A percentile compares a stretch with the other conserved stretches of the same genome.
These are phyloP conservation scores for Penicillium sclerotigenum DNA, from an alignment of 2,329 filamentous ascomycete species.

Conservation along the genomic window DNA sequence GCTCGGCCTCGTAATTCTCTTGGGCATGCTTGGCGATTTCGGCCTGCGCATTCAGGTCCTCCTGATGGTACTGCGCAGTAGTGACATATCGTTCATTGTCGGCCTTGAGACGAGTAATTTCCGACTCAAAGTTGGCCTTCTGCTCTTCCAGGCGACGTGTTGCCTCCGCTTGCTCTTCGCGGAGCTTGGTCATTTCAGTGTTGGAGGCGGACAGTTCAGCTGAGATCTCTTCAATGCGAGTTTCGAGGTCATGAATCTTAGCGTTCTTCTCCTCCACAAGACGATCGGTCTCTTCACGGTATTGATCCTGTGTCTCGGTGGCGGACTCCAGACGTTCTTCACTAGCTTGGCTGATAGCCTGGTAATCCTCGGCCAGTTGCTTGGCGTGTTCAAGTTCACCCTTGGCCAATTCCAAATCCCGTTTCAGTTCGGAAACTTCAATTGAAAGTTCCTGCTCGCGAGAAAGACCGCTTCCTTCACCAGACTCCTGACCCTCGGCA, in stretches of 20 bases:
- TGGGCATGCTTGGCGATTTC: conserved; percentile 91
- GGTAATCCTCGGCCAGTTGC: conserved; percentile 81
- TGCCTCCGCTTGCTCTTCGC: conserved; percentile 75
- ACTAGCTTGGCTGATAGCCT: conserved; percentile 76
- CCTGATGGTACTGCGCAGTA: conserved; percentile 78
- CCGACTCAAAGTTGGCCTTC: conserved; percentile 71
- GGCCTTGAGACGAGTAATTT: conserved; percentile 77
- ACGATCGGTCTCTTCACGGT: conserved; percentile 78
- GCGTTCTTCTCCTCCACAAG: conserved; percentile 73
- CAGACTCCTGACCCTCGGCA: conserved; percentile 43
- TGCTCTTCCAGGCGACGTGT: conserved; percentile 73
- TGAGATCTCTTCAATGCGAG: conserved; percentile 79
- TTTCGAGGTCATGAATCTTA: conserved; percentile 75
- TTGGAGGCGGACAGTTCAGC: conserved; percentile 78
- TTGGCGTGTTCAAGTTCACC: conserved; percentile 78
- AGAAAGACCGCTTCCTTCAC: conserved; percentile 59
- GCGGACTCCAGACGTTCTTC: conserved; percentile 84
- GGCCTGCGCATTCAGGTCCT: conserved; percentile 88
- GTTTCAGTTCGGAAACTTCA: conserved; percentile 81
- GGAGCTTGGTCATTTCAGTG: conserved; percentile 73
- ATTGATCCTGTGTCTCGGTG: conserved; percentile 77
- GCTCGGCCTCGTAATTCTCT: conserved; percentile 89
- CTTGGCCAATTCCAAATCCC: conserved; percentile 76
- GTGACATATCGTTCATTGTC: conserved; percentile 76
- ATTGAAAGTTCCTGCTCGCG: conserved; percentile 75